Percentiles rank a stretch among this genome's conserved stretches.
phyloP scores from a whole-genome alignment of 2,329 filamentous ascomycete genomes.

The Erysiphe pulchra region DNA sequence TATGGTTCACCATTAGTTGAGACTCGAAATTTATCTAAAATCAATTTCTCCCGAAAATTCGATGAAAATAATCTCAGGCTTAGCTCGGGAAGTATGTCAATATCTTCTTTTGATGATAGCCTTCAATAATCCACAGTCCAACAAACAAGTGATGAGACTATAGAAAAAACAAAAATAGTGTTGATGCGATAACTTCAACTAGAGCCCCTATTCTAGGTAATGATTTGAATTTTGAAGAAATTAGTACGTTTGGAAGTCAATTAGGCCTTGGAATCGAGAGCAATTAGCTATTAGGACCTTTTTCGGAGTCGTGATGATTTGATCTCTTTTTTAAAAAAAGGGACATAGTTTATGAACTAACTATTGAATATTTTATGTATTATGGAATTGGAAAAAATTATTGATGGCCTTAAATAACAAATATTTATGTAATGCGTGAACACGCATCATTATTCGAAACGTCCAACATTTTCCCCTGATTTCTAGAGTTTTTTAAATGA shows the following conservation, averaged over 20 bases:
- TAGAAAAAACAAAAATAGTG: slow-evolving; percentile 8
- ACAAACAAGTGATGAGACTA: slow-evolving; percentile 5
- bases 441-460: too few relatives aligned
- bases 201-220: slow-evolving; percentile 7
- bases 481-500: too few relatives aligned
- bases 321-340: neutral
- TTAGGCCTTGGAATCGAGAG: neutral
- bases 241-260: neutral
- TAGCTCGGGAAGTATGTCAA: slow-evolving; percentile 2
- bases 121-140: slow-evolving; percentile 1
- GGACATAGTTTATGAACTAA: too few relatives aligned
- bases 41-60: slow-evolving; percentile 6
- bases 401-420: too few relatives aligned
- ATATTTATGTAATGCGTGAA: too few relatives aligned
- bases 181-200: slow-evolving; percentile 7
- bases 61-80: slow-evolving; percentile 4
- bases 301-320: neutral
- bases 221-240: neutral
- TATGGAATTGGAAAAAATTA: too few relatives aligned
- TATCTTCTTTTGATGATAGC: neutral
- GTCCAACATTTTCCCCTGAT: too few relatives aligned
- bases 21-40: slow-evolving; percentile 5
- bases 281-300: neutral
- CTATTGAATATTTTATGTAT: too few relatives aligned
- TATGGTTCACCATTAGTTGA: slow-evolving; percentile 6